phyloP scores from a whole-genome alignment of 2,329 filamentous ascomycete genomes.

The Epichloe scottii region DNA sequence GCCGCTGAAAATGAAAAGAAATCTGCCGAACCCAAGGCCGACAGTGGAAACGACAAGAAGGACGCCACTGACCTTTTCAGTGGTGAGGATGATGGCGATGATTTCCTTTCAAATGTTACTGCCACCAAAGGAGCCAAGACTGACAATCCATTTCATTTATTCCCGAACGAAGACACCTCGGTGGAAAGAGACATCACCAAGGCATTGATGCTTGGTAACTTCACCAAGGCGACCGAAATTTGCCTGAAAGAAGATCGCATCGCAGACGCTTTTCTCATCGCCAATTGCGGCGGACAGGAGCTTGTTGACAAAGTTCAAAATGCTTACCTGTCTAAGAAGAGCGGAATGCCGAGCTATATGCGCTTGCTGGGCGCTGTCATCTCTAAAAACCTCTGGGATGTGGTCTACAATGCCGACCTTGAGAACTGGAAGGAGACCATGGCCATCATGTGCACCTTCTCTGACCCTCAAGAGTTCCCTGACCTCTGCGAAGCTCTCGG shows the following conservation, averaged over 20 bases:
- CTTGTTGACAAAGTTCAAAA: constrained; percentile 89
- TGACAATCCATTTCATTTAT: constrained; percentile 86
- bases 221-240: constrained; percentile 78
- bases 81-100: constrained; percentile 50
- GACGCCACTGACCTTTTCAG: constrained; percentile 74
- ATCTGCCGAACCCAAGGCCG: constrained; percentile 19
- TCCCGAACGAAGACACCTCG: constrained; percentile 68
- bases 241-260: constrained; percentile 81
- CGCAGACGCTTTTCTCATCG: constrained; percentile 95
- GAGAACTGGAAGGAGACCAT: constrained; percentile 95
- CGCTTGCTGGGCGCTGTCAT: constrained; percentile 84
- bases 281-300: constrained; percentile 88
- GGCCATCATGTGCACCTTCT: constrained; percentile 91
- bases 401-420: constrained; percentile 91
- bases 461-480: constrained; percentile 79
- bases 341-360: constrained; percentile 78
- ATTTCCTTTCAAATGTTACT: constrained; percentile 73
- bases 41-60: constrained; percentile 36
- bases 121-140: constrained; percentile 87
- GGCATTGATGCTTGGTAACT: constrained; percentile 80
- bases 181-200: constrained; percentile 80
- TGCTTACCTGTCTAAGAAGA: constrained; percentile 76
- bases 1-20: constrained; percentile 13
- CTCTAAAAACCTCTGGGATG: constrained; percentile 93
- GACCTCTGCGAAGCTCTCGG: constrained; percentile 92